Base-by-base conservation (phyloP, 306 rosid species). In the Rosa rugosa region DNA sequence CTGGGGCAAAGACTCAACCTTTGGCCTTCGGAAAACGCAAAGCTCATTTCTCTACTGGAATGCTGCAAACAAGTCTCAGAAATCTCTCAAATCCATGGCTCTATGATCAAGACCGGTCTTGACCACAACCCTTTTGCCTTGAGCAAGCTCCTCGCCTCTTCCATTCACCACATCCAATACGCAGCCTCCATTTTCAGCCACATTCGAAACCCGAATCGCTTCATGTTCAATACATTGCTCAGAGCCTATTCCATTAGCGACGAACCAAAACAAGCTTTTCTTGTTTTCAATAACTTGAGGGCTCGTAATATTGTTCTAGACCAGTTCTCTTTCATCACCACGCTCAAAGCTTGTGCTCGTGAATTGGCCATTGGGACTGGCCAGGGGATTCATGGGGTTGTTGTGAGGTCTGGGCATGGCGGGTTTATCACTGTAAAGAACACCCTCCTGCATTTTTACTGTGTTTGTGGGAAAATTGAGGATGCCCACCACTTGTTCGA, bases 211-310 rank as follows among this genome's bases (percentile, higher is more conserved):
- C 97, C 94, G 3, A 88, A 87, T 80, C 88, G 88, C 59, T 90
- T 84, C 82, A 88, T 90, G 91, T 92, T 85, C 80, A 92, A 90
- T 77, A 85, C 93, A 76, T 83, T 92, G 91, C 85, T 90, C 51
- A 77, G 94, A 83, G 91, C 90, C 76, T 88, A 86, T 78, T 87
- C 93, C 17, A 47, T 65, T 10, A 83, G 93, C 23, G 76, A 81
- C 46, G 56, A 18, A 45, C 85, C 93, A 7, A 69, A 57, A 7
- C 85, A 86, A 78, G 89, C 93, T 72, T 84, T 88, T 8, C 85
- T 68, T 69, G 49, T 88, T 82, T 90, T 92, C 84, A 88, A 86
- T 31, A 38, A 87, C 44, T 64, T 90, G 65, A 88, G 89, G 75
- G 79, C 84, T 66, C 72, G 16, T 66, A 79, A 69, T 27, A 80